These are phyloP conservation scores for Nitzschia sp. DNA, from an alignment of 108 stramenopile species.

Conservation along the genomic window DNA sequence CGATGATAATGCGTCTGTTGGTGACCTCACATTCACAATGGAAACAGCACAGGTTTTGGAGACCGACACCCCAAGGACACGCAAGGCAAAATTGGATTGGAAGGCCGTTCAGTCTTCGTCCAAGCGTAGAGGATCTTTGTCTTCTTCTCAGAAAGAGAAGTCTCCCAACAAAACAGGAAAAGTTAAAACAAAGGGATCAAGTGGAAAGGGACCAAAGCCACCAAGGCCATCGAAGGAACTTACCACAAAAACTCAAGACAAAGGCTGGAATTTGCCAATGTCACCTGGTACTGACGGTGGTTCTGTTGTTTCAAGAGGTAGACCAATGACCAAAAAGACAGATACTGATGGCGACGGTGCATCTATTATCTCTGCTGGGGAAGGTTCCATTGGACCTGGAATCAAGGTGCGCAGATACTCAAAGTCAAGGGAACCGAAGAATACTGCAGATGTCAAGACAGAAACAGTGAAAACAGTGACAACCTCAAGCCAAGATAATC, in stretches of 20 bases:
- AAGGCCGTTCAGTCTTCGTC: neutral
- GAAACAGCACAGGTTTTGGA: constrained; percentile 5
- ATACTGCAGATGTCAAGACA: neutral
- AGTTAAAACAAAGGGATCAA: neutral
- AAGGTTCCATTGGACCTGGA: constrained; percentile 5
- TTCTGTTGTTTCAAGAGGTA: constrained; percentile 1
- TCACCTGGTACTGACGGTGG: neutral
- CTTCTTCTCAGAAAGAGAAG: neutral
- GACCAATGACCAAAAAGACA: neutral
- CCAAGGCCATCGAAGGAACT: constrained; percentile 12
- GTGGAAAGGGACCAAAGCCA: neutral
- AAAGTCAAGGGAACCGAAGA: neutral
- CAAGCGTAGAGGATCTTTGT: neutral
- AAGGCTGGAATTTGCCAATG: constrained; percentile 14
- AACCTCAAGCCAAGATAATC: neutral
- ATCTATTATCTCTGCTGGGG: neutral
- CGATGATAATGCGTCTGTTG: constrained; percentile 6
- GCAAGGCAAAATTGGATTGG: constrained; percentile 17
- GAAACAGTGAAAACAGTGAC: neutral
- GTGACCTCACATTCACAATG: constrained; percentile 6
- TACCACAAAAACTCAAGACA: constrained; percentile 5
- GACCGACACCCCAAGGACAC: constrained; percentile 8
- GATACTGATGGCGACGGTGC: neutral
- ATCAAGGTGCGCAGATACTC: constrained; percentile 9
- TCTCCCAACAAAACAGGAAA: neutral